These are phyloP conservation scores for Alternaria consortialis DNA, from an alignment of 2,329 filamentous ascomycete genomes.

Conservation along the genomic window DNA sequence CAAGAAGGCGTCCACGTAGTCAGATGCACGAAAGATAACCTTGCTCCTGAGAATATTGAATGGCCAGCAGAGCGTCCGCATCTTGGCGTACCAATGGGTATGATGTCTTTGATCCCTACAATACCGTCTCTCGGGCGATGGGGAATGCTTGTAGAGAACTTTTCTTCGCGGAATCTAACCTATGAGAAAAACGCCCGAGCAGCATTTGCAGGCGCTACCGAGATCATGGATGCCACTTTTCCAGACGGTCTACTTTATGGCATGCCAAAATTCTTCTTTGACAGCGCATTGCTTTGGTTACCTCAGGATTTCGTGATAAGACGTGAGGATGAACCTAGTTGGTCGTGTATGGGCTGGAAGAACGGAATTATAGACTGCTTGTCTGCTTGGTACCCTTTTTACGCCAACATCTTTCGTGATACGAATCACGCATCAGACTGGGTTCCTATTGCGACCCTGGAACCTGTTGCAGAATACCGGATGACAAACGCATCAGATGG, in stretches of 20 bases:
- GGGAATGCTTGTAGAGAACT: not conserved
- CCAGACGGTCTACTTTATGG: not conserved
- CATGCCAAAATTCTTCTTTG: not conserved
- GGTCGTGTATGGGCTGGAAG: slow-evolving; percentile 2
- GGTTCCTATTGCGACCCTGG: not conserved
- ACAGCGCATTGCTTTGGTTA: not conserved
- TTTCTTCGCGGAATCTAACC: not conserved
- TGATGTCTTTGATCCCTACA: not conserved
- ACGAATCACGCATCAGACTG: not conserved
- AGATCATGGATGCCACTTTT: not conserved
- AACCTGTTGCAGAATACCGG: not conserved
- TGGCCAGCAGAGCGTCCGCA: not conserved
- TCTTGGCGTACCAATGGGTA: not conserved
- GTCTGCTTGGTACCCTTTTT: not conserved
- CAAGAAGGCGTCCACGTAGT: not conserved
- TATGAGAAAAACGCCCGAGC: not conserved
- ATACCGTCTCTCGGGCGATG: not conserved
- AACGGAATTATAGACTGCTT: not conserved
- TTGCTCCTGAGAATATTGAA: not conserved
- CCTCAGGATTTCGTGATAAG: not conserved
- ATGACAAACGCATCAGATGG: not conserved
- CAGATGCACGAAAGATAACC: no score
- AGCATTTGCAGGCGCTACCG: not conserved
- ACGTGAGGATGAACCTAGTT: not conserved
- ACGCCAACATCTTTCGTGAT: not conserved